These are phyloP conservation scores for Wallacemonas sp. DNA, from an alignment of 208 protist genomes.

Conservation along the genomic window DNA sequence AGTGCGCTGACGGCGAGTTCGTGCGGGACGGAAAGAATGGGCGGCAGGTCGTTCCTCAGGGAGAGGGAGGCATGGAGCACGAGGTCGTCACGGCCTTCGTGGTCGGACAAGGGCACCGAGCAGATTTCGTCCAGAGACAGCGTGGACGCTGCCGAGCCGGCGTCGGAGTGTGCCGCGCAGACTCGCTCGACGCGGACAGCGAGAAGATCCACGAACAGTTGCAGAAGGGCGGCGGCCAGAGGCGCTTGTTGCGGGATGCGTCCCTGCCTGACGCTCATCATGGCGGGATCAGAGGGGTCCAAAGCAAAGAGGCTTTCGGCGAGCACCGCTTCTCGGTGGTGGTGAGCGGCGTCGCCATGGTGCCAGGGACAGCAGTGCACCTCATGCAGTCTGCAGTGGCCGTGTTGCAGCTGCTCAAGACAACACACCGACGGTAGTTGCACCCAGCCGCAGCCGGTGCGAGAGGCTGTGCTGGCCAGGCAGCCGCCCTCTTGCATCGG, in stretches of 20 bases:
- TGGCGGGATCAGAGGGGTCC: background rate
- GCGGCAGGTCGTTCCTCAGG: too few relatives aligned
- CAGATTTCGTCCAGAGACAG: too few relatives aligned
- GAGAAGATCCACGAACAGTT: slow-evolving; percentile 33
- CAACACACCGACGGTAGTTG: slow-evolving; percentile 32
- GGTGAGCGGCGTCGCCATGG: slow-evolving; percentile 23
- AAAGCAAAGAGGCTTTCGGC: background rate
- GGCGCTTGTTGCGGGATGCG: slow-evolving; percentile 5
- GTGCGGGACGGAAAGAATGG: too few relatives aligned
- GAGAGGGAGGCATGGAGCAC: too few relatives aligned
- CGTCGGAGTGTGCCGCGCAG: background rate
- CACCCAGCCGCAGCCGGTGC: background rate
- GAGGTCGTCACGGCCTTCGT: too few relatives aligned
- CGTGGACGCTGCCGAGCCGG: background rate
- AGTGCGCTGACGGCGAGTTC: too few relatives aligned
- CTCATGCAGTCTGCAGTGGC: slow-evolving; percentile 25
- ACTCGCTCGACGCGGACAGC: slow-evolving; percentile 7
- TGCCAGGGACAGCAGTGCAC: slow-evolving; percentile 52
- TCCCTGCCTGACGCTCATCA: background rate
- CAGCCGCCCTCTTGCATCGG: slow-evolving; percentile 41
- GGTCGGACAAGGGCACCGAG: too few relatives aligned
- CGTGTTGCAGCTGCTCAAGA: slow-evolving; percentile 31
- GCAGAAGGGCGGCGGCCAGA: slow-evolving; percentile 17
- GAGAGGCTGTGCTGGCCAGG: background rate
- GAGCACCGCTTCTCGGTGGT: background rate